Conservation (phyloP, 768 basidiomycete species). For the Lentinula guzmanii region DNA sequence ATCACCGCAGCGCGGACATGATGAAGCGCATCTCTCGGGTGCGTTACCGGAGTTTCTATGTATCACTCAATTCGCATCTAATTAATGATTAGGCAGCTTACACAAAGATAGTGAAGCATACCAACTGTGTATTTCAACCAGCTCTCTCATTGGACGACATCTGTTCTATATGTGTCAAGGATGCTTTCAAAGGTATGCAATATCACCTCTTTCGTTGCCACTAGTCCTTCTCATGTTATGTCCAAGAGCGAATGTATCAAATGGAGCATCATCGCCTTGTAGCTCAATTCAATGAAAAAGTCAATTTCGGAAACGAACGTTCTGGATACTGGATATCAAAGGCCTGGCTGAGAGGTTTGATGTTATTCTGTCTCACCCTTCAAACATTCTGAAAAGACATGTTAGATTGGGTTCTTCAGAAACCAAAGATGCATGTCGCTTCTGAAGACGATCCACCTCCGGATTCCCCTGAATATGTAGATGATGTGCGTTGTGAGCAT, state of each 20-base stretch:
- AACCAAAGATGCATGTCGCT: slow-evolving; percentile 71
- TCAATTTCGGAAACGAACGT: slow-evolving; percentile 24
- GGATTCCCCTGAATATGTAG: slow-evolving; percentile 45
- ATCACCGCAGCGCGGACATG: slow-evolving; percentile 50
- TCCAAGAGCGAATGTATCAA: slow-evolving; percentile 62
- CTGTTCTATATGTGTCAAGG: slow-evolving; percentile 54
- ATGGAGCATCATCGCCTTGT: slow-evolving; percentile 62
- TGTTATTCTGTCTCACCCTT: not conserved
- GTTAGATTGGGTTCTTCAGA: slow-evolving; percentile 66
- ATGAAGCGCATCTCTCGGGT: slow-evolving; percentile 61
- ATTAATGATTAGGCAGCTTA: slow-evolving; percentile 32
- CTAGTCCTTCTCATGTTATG: slow-evolving; percentile 1
- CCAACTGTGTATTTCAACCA: slow-evolving; percentile 44
- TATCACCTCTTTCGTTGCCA: not conserved
- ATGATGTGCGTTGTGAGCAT: slow-evolving; percentile 71
- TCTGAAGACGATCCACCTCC: slow-evolving; percentile 62
- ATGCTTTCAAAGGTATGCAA: slow-evolving; percentile 48
- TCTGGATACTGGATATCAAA: slow-evolving; percentile 71
- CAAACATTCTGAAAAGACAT: not conserved
- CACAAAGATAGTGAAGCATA: slow-evolving; percentile 33
- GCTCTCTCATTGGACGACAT: slow-evolving; percentile 42
- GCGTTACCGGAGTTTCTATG: not conserved
- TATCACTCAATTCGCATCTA: not conserved
- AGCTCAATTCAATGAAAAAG: slow-evolving; percentile 47
- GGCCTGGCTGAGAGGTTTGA: slow-evolving; percentile 66